Conservation (phyloP, 352 stramenopile species). For the Bremia lactucae region DNA sequence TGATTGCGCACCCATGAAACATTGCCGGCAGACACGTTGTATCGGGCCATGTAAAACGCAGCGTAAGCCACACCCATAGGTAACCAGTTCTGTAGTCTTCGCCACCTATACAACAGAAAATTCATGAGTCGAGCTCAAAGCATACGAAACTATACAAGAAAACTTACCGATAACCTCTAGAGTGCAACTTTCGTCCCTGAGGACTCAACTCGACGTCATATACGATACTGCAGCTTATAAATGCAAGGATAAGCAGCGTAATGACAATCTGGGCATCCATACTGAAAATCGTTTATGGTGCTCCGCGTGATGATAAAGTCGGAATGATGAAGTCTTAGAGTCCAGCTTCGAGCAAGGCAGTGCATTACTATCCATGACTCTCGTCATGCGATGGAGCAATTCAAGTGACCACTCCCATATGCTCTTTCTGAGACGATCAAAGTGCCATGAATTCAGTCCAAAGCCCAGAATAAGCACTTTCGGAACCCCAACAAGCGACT, state of each 20-base stretch:
- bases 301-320: slow-evolving; percentile 3
- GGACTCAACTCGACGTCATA: slow-evolving; percentile 59
- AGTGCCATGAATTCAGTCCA: slow-evolving; percentile 3
- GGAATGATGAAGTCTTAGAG: slow-evolving; percentile 13
- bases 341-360: background rate
- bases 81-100: slow-evolving; percentile 65
- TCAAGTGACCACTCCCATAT: slow-evolving; percentile 4
- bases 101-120: slow-evolving; percentile 26
- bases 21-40: slow-evolving; percentile 64
- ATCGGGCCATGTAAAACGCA: slow-evolving; percentile 72
- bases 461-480: slow-evolving; percentile 9
- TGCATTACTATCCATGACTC: background rate
- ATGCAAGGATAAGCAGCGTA: slow-evolving; percentile 43
- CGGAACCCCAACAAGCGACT: slow-evolving; percentile 15
- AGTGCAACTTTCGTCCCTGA: slow-evolving; percentile 41
- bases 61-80: slow-evolving; percentile 64
- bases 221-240: slow-evolving; percentile 37
- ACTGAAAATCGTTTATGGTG: slow-evolving; percentile 1
- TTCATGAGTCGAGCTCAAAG: background rate
- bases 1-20: slow-evolving; percentile 38
- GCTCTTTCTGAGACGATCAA: slow-evolving; percentile 12
- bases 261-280: slow-evolving; percentile 31
- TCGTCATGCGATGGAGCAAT: slow-evolving; percentile 13
- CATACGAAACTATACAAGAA: background rate
- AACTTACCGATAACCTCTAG: slow-evolving; percentile 38